Evolutionary conservation across 306 rosid genomes (phyloP).

Genomic region (Castanospermum australe): DNA sequence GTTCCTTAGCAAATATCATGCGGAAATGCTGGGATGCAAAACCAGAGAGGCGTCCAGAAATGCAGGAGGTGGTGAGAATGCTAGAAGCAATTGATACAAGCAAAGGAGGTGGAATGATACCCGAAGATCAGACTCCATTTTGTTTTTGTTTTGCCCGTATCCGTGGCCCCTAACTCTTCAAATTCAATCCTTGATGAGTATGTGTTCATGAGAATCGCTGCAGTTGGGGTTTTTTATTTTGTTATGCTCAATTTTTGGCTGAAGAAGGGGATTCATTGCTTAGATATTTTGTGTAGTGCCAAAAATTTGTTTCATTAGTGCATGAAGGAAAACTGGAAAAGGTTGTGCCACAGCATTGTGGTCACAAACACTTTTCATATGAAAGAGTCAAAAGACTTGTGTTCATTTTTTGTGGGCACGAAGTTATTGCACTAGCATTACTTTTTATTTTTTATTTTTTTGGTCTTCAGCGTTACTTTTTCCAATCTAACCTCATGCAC

Average conservation of each 20-base stretch:
- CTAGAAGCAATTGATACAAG: constrained; percentile 69
- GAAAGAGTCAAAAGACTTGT: too few species aligned
- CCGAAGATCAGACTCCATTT: constrained; percentile 36
- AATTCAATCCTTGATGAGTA: not conserved
- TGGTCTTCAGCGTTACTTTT: too few species aligned
- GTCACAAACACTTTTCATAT: too few species aligned
- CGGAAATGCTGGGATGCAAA: constrained; percentile 65
- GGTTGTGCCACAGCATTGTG: not conserved
- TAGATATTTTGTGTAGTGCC: not conserved
- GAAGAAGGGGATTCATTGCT: too few species aligned
- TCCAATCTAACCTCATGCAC: too few species aligned
- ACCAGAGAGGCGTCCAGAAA: constrained; percentile 59
- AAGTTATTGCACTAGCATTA: too few species aligned
- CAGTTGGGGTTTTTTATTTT: too few species aligned
- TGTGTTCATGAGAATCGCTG: not conserved
- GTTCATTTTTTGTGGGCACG: too few species aligned
- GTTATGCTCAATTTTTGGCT: not conserved
- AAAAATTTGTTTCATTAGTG: not conserved
- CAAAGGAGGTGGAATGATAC: constrained; percentile 78
- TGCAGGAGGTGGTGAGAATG: constrained; percentile 70
- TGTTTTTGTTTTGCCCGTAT: constrained; percentile 55
- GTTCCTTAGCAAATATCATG: constrained; percentile 55
- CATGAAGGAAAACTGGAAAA: not conserved
- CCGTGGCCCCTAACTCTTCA: constrained; percentile 56
- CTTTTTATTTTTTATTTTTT: too few species aligned